A percentile compares a stretch with the other conserved stretches of the same genome.
Evolutionary conservation across 2,329 filamentous ascomycete species (phyloP).

Genomic region (Blastomyces emzantsi): DNA sequence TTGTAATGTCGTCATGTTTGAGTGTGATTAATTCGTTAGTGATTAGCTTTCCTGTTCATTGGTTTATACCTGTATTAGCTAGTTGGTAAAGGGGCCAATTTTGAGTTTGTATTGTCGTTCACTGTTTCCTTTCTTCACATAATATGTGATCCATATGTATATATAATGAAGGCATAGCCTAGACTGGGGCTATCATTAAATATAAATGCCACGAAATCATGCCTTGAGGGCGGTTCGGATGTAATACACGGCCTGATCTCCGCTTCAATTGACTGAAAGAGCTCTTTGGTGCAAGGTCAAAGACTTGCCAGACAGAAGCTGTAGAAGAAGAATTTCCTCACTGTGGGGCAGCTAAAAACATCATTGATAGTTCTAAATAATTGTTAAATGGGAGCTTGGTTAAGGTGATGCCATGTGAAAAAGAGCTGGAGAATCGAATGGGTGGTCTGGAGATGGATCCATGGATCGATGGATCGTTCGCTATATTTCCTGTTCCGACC

Average conservation of each 20-base stretch:
- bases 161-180: neutral
- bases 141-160: neutral
- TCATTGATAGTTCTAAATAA: no score
- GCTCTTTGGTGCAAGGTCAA: neutral
- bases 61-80: neutral
- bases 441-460: no score
- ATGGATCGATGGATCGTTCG: no score
- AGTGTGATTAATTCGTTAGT: neutral
- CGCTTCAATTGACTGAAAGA: neutral
- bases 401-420: no score
- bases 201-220: neutral
- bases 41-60: neutral
- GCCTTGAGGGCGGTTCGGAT: neutral
- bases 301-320: neutral
- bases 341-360: no score
- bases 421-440: no score
- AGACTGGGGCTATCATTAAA: no score
- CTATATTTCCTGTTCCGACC: neutral
- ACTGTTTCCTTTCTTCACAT: neutral
- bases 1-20: neutral
- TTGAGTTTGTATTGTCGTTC: neutral
- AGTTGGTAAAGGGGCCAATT: neutral
- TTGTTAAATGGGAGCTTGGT: no score
- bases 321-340: no score
- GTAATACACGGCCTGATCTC: no score